These are phyloP conservation scores for Juncus inflexus DNA, from an alignment of 176 grass and related monocot species.

Conservation along the genomic window DNA sequence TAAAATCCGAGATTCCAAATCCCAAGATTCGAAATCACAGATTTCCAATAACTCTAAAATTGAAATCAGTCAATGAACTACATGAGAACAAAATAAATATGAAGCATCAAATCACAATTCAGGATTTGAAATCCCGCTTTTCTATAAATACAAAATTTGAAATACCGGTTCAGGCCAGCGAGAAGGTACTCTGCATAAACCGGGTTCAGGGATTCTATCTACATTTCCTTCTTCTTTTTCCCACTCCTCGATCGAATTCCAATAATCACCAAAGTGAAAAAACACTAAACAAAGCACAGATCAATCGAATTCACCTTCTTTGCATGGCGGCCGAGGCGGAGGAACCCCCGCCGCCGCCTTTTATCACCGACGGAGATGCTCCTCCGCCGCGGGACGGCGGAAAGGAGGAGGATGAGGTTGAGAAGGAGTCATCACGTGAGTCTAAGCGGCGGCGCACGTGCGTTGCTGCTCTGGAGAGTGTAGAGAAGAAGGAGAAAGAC, in stretches of 20 bases:
- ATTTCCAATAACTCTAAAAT: too few relatives aligned
- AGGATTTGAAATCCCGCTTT: too few relatives aligned
- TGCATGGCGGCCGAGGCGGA: constrained; percentile 66
- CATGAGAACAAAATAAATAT: too few relatives aligned
- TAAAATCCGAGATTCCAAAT: too few relatives aligned
- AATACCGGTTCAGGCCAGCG: neutral
- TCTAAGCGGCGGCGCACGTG: constrained; percentile 58
- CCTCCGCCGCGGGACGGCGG: constrained; percentile 20
- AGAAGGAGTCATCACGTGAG: constrained; percentile 12
- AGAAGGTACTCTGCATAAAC: neutral
- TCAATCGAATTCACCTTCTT: constrained; percentile 5
- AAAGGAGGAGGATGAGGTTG: constrained; percentile 1
- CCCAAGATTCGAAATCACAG: too few relatives aligned
- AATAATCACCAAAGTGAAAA: neutral
- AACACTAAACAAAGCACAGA: neutral
- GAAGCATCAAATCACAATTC: too few relatives aligned
- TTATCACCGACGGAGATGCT: constrained; percentile 20
- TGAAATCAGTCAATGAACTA: too few relatives aligned
- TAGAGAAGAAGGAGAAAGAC: constrained; percentile 15
- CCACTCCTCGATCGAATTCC: constrained; percentile 16
- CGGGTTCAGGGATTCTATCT: constrained; percentile 4
- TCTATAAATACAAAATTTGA: too few relatives aligned
- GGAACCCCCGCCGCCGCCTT: constrained; percentile 14
- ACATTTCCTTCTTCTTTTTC: neutral
- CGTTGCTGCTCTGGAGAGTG: constrained; percentile 50